Evolutionary conservation across 176 grass and related monocot genomes (phyloP), one percentile per base, ranked within the genome.

Genomic region (Cocos nucifera): DNA sequence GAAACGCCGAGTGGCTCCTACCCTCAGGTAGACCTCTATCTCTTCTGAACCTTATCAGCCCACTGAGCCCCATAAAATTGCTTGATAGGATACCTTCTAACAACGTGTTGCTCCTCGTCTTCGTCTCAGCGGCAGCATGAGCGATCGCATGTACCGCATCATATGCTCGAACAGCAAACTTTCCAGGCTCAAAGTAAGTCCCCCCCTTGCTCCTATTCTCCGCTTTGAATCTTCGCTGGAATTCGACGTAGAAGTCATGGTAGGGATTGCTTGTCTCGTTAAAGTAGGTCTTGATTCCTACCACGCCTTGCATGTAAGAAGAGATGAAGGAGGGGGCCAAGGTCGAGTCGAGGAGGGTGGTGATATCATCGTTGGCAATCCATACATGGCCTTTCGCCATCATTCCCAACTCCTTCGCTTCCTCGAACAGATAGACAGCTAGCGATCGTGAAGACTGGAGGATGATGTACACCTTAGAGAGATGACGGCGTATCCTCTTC

Each of bases 111-210:
- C 56, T 73, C 1, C 21, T 51, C 58, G 35, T 12, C 3, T 20
- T 3, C 50, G 50, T 58, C 49, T 63, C 19, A 3, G 50, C 22
- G 4, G 50, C 23, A 54, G 61, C 77, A 19, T 55, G 0, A 12
- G 69, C 44, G 3, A 79, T 16, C 18, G 22, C 61, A 25, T 55
- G 62, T 1, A 80, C 29, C 17, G 57, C 64, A 58, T 80, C 78
- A 51, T 74, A 80, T 62, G 78, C 64, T 56, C 57, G 56, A 58
- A 69, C 49, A 4, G 78, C 78, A 53, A 19, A 57, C 15, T 20
- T 57, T 26, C 69, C 62, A 6, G 77, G 77, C 14, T 66, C 50
- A 21, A 21, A 0, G 21, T 21, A 21, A 21, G 21, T 21, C 21
- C 21, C 21, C 5, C 35, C 2, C 9, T 44, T 12, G 35, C 21